Base-by-base conservation (phyloP, 371 early-diverging fungal genomes). In the Mucor piriformis region DNA sequence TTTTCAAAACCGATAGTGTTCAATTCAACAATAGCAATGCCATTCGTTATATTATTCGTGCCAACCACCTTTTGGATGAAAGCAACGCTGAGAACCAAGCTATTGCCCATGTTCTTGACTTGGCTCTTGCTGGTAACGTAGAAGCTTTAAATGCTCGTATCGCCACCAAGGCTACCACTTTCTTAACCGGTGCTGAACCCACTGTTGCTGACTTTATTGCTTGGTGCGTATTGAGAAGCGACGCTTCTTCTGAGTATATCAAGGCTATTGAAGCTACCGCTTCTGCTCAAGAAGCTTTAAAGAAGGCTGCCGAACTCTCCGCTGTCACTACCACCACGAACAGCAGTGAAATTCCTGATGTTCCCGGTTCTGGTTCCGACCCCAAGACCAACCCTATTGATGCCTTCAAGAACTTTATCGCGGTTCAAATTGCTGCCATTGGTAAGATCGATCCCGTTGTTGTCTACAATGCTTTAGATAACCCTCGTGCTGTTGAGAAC, bases 401-500 rank as follows among this genome's bases (percentile, higher is more conserved):
- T 66, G 60, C 62, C 8, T 87, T 87, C 70, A 78, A 77, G 50
- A 80, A 79, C 61, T 57, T 82, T 33, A 77, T 85, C 49, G 79
- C 87, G 18, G 58, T 63, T 24, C 80, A 82, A 57, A 44, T 87
- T 21, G 64, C 81, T 32, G 51, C 52, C 7, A 53, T 86, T 40
- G 59, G 80, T 32, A 81, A 77, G 18, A 72, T 83, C 7, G 78
- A 81, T 35, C 72, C 79, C 40, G 74, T 73, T 18, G 54, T 79
- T 37, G 61, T 86, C 18, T 77, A 81, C 40, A 62, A 72, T 24
- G 73, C 85, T 2, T 54, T 87, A 11, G 87, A 88, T 57, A 72
- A 79, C n/a, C 86, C 89, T 46, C 83, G 82, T 60, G 72, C 74
- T 16, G 64, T 84, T 2, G 86, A 86, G 40, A 82, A 88, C 53